These are phyloP conservation scores for Ophidiomyces ophidiicola DNA, from an alignment of 2,329 filamentous ascomycete species.

Conservation along the genomic window DNA sequence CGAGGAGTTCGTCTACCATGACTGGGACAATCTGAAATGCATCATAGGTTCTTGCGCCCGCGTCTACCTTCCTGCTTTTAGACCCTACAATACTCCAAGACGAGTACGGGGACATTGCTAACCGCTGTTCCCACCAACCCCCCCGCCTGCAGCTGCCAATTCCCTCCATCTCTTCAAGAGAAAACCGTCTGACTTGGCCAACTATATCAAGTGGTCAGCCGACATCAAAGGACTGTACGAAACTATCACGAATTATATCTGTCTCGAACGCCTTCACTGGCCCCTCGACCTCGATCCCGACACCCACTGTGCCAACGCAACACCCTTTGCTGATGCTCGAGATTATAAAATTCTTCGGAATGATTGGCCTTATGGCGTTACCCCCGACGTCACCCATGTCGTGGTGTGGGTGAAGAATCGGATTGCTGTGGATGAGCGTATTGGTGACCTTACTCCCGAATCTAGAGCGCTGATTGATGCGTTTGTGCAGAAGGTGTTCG, in stretches of 20 bases:
- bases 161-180: slow-evolving; percentile 46
- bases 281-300: slow-evolving; percentile 20
- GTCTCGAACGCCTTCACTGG: slow-evolving; percentile 45
- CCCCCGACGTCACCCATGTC: slow-evolving; percentile 43
- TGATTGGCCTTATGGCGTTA: slow-evolving; percentile 53
- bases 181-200: slow-evolving; percentile 46
- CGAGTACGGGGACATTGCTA: no score
- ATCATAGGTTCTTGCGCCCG: slow-evolving; percentile 39
- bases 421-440: slow-evolving; percentile 33
- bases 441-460: slow-evolving; percentile 41
- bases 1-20: slow-evolving; percentile 41
- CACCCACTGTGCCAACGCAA: slow-evolving; percentile 27
- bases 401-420: slow-evolving; percentile 46
- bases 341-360: slow-evolving; percentile 49
- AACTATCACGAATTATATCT: slow-evolving; percentile 45
- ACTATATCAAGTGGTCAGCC: slow-evolving; percentile 48
- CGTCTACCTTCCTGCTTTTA: not conserved
- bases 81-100: not conserved
- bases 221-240: slow-evolving; percentile 45
- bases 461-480: slow-evolving; percentile 37
- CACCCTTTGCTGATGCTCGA: slow-evolving; percentile 41
- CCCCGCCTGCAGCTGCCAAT: slow-evolving; percentile 32
- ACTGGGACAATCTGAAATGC: slow-evolving; percentile 41
- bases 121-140: no score
- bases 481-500: slow-evolving; percentile 42